Conservation (phyloP, 2,329 filamentous ascomycete species). For the Fulvia fulva region DNA sequence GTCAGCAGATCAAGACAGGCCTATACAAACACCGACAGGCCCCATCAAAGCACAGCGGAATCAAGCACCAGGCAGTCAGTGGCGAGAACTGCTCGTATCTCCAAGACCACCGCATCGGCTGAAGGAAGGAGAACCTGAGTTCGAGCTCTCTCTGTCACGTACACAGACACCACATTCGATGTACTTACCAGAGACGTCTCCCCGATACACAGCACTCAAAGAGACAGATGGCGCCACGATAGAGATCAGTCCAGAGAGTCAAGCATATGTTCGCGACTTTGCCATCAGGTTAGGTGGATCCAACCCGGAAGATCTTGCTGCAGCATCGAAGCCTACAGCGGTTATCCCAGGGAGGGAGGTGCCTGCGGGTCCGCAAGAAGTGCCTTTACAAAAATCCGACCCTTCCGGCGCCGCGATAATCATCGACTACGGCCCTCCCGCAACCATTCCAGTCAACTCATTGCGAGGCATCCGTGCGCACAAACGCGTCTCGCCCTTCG, state of each 20-base stretch:
- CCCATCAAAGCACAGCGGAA: slow-evolving; percentile 40
- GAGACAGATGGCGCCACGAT: slow-evolving; percentile 65
- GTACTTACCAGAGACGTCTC: slow-evolving; percentile 77
- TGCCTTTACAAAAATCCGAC: slow-evolving; percentile 48
- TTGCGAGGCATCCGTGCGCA: slow-evolving; percentile 84
- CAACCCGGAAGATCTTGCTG: slow-evolving; percentile 27
- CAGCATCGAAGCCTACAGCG: slow-evolving; percentile 17
- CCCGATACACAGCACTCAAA: slow-evolving; percentile 73
- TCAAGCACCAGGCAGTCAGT: slow-evolving; percentile 53
- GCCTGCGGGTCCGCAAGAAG: slow-evolving; percentile 26
- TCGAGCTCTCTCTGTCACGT: slow-evolving; percentile 76
- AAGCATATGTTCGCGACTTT: slow-evolving; percentile 75
- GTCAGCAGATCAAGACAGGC: slow-evolving; percentile 34
- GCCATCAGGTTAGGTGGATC: slow-evolving; percentile 76
- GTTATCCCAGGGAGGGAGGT: slow-evolving; percentile 21
- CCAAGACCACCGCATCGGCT: slow-evolving; percentile 53
- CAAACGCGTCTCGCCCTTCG: slow-evolving; percentile 71
- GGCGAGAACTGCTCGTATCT: slow-evolving; percentile 78
- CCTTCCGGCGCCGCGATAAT: slow-evolving; percentile 88
- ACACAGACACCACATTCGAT: slow-evolving; percentile 74
- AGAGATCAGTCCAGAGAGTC: slow-evolving; percentile 85
- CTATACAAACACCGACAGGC: slow-evolving; percentile 46
- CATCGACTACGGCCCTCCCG: slow-evolving; percentile 83
- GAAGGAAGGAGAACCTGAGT: slow-evolving; percentile 62
- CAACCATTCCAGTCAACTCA: slow-evolving; percentile 79